These are phyloP conservation scores for Sugiyamaella floridensis DNA, from an alignment of 805 yeast species.

Conservation along the genomic window DNA sequence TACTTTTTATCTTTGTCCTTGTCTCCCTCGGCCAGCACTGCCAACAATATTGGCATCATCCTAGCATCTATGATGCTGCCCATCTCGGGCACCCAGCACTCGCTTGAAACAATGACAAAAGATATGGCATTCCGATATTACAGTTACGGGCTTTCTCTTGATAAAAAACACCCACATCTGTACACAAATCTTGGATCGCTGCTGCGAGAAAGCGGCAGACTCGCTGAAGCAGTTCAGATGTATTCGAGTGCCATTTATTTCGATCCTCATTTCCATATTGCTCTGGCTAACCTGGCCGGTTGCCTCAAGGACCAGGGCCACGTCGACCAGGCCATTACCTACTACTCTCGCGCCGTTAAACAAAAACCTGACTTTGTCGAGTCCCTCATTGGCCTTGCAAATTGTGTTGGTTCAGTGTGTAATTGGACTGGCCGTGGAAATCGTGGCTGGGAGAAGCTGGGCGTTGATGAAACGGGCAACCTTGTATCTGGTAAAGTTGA, in stretches of 20 bases:
- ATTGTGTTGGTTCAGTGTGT: conserved; percentile 26
- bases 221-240: conserved; percentile 25
- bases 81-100: neutral
- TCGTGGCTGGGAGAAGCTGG: conserved; percentile 21
- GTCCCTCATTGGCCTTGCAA: conserved; percentile 29
- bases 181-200: conserved; percentile 31
- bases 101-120: conserved; percentile 4
- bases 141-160: conserved; percentile 26
- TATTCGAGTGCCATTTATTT: conserved; percentile 27
- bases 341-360: conserved; percentile 27
- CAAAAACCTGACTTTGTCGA: conserved; percentile 27
- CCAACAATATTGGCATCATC: conserved; percentile 30
- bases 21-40: conserved; percentile 28
- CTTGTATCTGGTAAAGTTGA: conserved; percentile 14
- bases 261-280: conserved; percentile 28
- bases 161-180: conserved; percentile 30
- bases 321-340: conserved; percentile 26
- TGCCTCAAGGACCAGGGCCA: conserved; percentile 29
- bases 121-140: conserved; percentile 27
- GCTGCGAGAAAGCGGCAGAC: conserved; percentile 27
- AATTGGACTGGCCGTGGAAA: conserved; percentile 30
- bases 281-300: conserved; percentile 29
- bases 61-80: conserved; percentile 15
- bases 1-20: conserved; percentile 27
- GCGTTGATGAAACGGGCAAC: conserved; percentile 24